phyloP scores from a whole-genome alignment of 257 asterid genomes.

The Solanum acaule region DNA sequence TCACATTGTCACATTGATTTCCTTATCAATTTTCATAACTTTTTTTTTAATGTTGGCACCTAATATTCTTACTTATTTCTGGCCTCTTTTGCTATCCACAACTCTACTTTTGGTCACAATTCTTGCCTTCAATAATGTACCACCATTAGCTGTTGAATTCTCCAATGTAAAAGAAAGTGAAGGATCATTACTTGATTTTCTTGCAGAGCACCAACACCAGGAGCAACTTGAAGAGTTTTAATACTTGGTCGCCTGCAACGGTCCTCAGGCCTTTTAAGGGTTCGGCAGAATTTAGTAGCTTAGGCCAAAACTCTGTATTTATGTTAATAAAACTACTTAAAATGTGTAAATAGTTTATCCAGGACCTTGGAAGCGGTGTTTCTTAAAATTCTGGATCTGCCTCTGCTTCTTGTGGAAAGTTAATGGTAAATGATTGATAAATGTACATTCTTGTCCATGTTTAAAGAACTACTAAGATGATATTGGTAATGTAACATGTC shows the following conservation, averaged over 20 bases:
- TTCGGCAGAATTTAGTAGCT: not conserved
- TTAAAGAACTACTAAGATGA: not conserved
- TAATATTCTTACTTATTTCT: constrained; percentile 30
- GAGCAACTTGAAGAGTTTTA: constrained; percentile 15
- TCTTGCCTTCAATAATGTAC: constrained; percentile 22
- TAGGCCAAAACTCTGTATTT: not conserved
- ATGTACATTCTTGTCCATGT: not conserved
- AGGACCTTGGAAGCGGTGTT: not conserved
- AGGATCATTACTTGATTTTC: constrained; percentile 27
- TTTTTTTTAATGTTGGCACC: constrained; percentile 17
- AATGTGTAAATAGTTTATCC: not conserved
- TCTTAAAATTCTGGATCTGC: not conserved
- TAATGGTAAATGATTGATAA: not conserved
- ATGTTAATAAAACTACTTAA: not conserved
- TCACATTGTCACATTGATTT: constrained; percentile 13
- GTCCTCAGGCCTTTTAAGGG: not conserved
- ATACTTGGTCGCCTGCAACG: not conserved
- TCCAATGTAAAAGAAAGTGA: constrained; percentile 15
- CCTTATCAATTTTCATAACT: constrained; percentile 13
- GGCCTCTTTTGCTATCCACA: constrained; percentile 55
- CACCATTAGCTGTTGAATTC: constrained; percentile 25
- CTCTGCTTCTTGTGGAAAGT: not conserved
- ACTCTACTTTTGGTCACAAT: constrained; percentile 26
- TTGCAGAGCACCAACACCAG: constrained; percentile 23
- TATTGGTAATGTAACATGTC: not conserved